Base-by-base conservation (phyloP, 768 basidiomycete species). In the Tulasnella calospora region DNA sequence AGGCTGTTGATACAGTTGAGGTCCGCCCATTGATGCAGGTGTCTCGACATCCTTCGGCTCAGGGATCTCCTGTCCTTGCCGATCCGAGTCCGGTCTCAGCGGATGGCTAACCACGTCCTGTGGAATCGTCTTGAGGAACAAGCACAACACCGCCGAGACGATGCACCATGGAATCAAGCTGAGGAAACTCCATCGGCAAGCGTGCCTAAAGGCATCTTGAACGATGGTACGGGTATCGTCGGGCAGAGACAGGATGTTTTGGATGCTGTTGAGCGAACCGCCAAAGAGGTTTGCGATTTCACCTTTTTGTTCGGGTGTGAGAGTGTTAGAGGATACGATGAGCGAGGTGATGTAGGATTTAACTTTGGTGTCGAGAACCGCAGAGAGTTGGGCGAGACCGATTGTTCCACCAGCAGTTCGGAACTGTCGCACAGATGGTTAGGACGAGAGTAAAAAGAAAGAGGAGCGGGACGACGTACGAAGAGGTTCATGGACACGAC, bases 301-400 rank as follows among this genome's bases (percentile, higher is more conserved):
- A 5, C 19, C 30, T n/a, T 47, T 57, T 51, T 77, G 76, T 36
- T 67, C 67, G 61, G 76, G 55, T 33, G 57, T 77, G 27, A 77
- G 47, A 40, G 38, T 5, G 76, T 33, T 27, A 23, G 76, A 33
- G 1, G 83, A 83, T 6, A 41, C 57, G 35, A 84, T 79, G 17
- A 79, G 81, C 33, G 80, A 61, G 23, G 80, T 38, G 79, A 89
- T 82, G 74, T 84, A 84, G 30, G 81, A 36, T 38, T 82, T 82
- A 38, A 87, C 88, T 82, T 85, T 87, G 44, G 84, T 82, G 79
- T 85, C 85, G 76, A 89, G 84, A 30, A 89, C 83, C 10, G 89
- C 86, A 57, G 86, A 85, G 74, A 88, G 88, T 80, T 89, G 89
- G 0, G 89, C 88, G 51, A 89, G 85, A 33, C 89, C 88, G 51